Evolutionary conservation across 1,284 basidiomycete species (phyloP).

Genomic region (Leccinum subatratum): DNA sequence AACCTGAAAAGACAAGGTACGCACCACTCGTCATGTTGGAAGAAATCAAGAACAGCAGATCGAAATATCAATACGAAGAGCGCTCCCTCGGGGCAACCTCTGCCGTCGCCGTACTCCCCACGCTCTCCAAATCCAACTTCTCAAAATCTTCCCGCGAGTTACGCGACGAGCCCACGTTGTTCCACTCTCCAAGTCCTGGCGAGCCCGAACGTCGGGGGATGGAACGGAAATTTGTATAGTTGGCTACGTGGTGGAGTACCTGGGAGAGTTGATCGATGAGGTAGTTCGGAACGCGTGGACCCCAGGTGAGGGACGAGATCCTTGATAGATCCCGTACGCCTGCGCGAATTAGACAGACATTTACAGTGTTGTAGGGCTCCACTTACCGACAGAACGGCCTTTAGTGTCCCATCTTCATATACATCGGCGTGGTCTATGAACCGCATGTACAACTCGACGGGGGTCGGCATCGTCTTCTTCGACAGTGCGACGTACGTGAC

Average conservation of each 20-base stretch:
- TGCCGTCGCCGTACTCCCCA: slow-evolving; percentile 61
- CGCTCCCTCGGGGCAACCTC: slow-evolving; percentile 68
- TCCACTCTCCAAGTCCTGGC: slow-evolving; percentile 12
- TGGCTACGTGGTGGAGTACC: slow-evolving; percentile 73
- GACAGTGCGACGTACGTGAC: slow-evolving; percentile 84
- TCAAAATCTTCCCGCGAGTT: slow-evolving; percentile 34
- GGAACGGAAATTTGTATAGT: slow-evolving; percentile 49
- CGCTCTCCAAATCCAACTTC: slow-evolving; percentile 36
- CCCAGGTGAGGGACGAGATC: slow-evolving; percentile 76
- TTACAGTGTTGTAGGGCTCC: neutral
- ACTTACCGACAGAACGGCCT: slow-evolving; percentile 75
- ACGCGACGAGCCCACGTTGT: slow-evolving; percentile 7
- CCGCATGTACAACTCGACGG: slow-evolving; percentile 67
- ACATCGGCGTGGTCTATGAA: slow-evolving; percentile 61
- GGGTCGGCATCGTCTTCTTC: slow-evolving; percentile 81
- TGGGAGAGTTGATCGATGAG: slow-evolving; percentile 69
- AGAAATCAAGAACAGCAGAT: slow-evolving; percentile 79
- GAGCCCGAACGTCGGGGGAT: slow-evolving; percentile 15
- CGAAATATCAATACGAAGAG: slow-evolving; percentile 93
- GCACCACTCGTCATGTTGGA: slow-evolving; percentile 59
- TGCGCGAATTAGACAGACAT: slow-evolving; percentile 28
- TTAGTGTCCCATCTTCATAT: slow-evolving; percentile 79
- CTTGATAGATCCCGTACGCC: slow-evolving; percentile 88
- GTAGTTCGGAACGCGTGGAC: slow-evolving; percentile 65
- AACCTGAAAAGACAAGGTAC: neutral